A percentile compares a stretch with the other conserved stretches of the same genome.
phyloP scores from a whole-genome alignment of 495 filamentous ascomycete species.

The Xylaria grammica region DNA sequence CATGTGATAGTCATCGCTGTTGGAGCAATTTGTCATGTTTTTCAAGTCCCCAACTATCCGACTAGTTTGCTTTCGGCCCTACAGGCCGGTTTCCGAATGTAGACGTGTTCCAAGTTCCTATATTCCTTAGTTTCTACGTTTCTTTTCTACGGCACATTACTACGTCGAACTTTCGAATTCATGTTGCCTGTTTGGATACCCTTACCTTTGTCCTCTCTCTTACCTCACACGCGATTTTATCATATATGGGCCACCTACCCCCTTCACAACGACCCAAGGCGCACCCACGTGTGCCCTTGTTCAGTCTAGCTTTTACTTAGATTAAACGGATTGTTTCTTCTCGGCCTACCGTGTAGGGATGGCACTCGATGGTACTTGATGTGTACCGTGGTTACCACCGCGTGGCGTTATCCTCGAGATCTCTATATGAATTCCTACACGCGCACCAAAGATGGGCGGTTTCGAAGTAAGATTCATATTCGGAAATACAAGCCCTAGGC shows the following conservation, averaged over 20 bases:
- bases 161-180: neutral
- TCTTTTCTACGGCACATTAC: neutral
- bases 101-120: neutral
- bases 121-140: neutral
- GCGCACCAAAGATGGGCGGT: neutral
- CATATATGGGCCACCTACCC: neutral
- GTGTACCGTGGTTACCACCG: neutral
- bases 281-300: too few species aligned
- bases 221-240: neutral
- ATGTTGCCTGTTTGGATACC: neutral
- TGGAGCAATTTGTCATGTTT: neutral
- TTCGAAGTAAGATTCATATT: neutral
- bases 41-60: neutral
- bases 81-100: too few species aligned
- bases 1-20: slow-evolving; percentile 35
- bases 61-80: too few species aligned
- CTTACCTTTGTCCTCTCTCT: neutral
- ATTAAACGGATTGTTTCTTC: neutral
- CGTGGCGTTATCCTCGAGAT: neutral
- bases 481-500: neutral
- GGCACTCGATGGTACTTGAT: too few species aligned
- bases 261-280: neutral
- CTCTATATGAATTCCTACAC: neutral
- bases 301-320: neutral
- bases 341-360: neutral